Evolutionary conservation across 2,329 filamentous ascomycete genomes (phyloP), one percentile per base, ranked within the genome.

Genomic region (Orbilia ellipsospora): DNA sequence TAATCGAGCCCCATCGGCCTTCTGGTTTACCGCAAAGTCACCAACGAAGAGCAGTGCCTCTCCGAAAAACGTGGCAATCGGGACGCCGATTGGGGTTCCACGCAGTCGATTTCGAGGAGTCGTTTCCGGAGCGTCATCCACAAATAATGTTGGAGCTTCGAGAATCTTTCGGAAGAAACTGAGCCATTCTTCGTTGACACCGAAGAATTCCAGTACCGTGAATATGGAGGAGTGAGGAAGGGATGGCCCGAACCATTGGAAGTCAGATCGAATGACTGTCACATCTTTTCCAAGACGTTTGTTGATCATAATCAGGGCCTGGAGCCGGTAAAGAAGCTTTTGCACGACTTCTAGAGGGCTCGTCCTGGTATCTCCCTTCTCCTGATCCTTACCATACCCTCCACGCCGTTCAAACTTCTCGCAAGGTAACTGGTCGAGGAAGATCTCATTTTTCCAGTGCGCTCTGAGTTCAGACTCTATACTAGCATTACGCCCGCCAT

Each of bases 21-120:
- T 81, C 73, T 87, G 85, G 70, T 90, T 90, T 68, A 90, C 85
- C 0, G 88, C 84, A 78, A 88, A 88, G 78, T 91, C 89, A 75
- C 90, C 85, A 75, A 87, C 89, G 79, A 91, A 91, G 0, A 91
- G 81, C 0, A 89, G 82, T 0, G 83, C 82, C 79, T 91, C 89
- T 0, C 88, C 86, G 64, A 90, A 85, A 10, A 87, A 82, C 36
- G 88, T 85, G 36, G 87, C 88, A 1, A 91, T 82, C 0, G 85
- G 82, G 78, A 90, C 87, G 2, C 86, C 86, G 57, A 88, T 85
- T 0, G 89, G 89, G 1, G 88, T 84, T 6, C 89, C 89, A 13
- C 87, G 84, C 66, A 83, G 84, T 6, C 89, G 84, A 7, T 81
- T 81, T 4, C 84, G 85, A 5, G 83, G 78, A 10, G 82, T 69